Base-by-base conservation (phyloP, 2,329 filamentous ascomycete species). In the Penicillium freii region DNA sequence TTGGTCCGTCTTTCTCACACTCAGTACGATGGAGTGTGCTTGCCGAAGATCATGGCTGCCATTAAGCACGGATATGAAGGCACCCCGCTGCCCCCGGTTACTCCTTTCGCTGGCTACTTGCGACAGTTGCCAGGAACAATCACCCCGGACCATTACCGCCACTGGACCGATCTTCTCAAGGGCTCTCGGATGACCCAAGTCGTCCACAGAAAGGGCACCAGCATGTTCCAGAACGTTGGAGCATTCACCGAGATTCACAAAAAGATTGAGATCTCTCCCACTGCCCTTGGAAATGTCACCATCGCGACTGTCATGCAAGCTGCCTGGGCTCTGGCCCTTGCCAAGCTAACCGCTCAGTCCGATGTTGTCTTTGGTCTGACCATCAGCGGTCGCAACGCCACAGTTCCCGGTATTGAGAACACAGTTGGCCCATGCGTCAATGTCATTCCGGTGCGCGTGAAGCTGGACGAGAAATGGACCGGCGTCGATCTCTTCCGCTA, bases 321-420 rank as follows among this genome's bases (percentile, higher is more conserved):
- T 0, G 85, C 85, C 0, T 89, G 86, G 86, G 84, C 85, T 0
- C 70, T 88, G 8, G 82, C 82, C 19, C 80, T 89, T 1, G 82
- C 86, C 1, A 81, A 80, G 5, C 79, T 82, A 11, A 78, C 83
- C 0, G 69, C 70, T 1, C 70, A 76, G 17, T 76, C 76, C 2
- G 86, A 89, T 65, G 82, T 89, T 38, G 79, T 85, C 9, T 89
- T 89, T 60, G 86, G 86, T 29, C 83, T 87, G 63, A 86, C 88
- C 0, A 85, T 87, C 42, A 86, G 81, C 57, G 87, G 87, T 0
- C 82, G 87, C 46, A 86, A 85, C 67, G 80, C 83, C 19, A 82
- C 82, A 55, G 76, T 86, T 1, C 75, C 80, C 17, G 78, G 78
- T 40, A 80, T 82, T 21, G 83, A 86, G 58, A 75, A 76, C 52